Evolutionary conservation across 371 early-diverging fungal species (phyloP), one percentile per base, ranked within the genome.

Genomic region (Mortierella sp.): DNA sequence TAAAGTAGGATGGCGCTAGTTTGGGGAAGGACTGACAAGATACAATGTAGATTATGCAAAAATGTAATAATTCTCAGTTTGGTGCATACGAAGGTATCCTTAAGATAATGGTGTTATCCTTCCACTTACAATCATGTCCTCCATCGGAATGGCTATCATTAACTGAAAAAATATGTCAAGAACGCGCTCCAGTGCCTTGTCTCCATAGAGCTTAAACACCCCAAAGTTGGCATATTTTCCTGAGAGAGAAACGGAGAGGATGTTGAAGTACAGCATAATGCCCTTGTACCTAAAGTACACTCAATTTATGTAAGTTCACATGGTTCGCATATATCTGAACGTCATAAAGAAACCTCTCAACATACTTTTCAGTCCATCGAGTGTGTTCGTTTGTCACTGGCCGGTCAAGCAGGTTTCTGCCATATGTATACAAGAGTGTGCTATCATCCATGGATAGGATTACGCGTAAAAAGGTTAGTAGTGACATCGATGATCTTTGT

Each of bases 161-260:
- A 97, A 78, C 66, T 90, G 88, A 56, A 92, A 89, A 49, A 87
- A 79, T 37, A 89, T 83, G 6, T 84, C 80, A 32, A 94, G 82
- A 6, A 92, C 91, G 11, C 88, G 83, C 30, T 88, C 89, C 47
- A 95, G 83, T 2, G 95, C 90, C n/a, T 87, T 87, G 71, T 97
- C 97, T 55, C 90, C 89, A 68, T 97, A 97, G 27, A 97, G 81
- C 66, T 87, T 90, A 80, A 96, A 94, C n/a, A 97, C 93, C 3
- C 96, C 96, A 83, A 97, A 94, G 51, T 93, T 93, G 58, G 94
- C 91, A 69, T 96, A 97, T 52, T 90, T 86, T 39, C 97, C 97
- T 11, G 87, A 83, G 3, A 95, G 76, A 26, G 93, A 86, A 8
- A 86, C 86, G 15, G 85, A 82, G 59, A 94, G 69, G 32, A 93